These are phyloP conservation scores for Nothophytophthora sp. DNA, from an alignment of 352 stramenopile species.

Conservation along the genomic window DNA sequence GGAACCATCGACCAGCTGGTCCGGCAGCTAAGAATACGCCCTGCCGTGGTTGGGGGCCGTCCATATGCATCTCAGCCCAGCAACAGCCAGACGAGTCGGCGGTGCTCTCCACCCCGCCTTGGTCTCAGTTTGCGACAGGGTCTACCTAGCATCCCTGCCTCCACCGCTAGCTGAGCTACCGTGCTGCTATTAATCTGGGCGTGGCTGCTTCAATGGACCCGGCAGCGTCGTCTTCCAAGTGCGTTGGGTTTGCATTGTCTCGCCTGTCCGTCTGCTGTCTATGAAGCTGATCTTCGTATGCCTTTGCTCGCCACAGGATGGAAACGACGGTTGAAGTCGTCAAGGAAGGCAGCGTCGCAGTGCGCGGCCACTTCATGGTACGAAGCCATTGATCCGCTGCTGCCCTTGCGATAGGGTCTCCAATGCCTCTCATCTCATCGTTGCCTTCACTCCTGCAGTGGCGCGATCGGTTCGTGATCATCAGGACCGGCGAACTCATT, in stretches of 20 bases:
- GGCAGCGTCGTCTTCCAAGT: conserved; percentile 25
- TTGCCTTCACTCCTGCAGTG: conserved; percentile 34
- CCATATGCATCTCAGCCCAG: too few relatives aligned
- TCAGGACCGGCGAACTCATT: conserved; percentile 48
- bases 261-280: too few relatives aligned
- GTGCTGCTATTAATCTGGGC: too few relatives aligned
- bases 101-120: too few relatives aligned
- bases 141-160: conserved; percentile 12
- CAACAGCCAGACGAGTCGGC: too few relatives aligned
- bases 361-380: conserved; percentile 73
- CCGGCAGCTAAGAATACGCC: too few relatives aligned
- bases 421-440: conserved; percentile 1
- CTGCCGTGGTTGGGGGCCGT: too few relatives aligned
- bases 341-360: conserved; percentile 61
- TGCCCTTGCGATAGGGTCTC: background rate
- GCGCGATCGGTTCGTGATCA: conserved; percentile 63
- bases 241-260: conserved; percentile 2
- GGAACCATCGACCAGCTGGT: too few relatives aligned
- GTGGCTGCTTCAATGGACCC: conserved; percentile 26
- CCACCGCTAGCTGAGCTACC: conserved; percentile 1
- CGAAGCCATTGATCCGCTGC: background rate
- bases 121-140: too few relatives aligned
- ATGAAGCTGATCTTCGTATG: too few relatives aligned
- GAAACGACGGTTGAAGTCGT: conserved; percentile 26
- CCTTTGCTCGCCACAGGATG: conserved; percentile 15